Conservation (phyloP, 2,329 filamentous ascomycete species). For the Fusarium camptoceras region DNA sequence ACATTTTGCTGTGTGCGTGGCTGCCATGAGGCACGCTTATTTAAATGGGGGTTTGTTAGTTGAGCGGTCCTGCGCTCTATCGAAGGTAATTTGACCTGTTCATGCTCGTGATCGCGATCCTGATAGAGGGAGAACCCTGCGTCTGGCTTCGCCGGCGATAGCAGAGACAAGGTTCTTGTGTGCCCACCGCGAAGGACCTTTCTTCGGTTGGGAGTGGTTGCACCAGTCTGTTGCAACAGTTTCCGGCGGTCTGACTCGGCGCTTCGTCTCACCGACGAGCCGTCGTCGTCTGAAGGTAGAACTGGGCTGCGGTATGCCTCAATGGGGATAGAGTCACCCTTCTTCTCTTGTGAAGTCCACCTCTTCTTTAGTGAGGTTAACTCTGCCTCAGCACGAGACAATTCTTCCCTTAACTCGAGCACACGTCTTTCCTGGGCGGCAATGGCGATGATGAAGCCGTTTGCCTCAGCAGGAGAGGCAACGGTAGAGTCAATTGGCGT, state of each 20-base stretch:
- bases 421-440: slow-evolving; percentile 92
- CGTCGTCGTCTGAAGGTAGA: slow-evolving; percentile 46
- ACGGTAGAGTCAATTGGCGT: slow-evolving; percentile 61
- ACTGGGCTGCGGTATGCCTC: slow-evolving; percentile 64
- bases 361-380: slow-evolving; percentile 82
- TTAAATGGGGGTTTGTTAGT: slow-evolving; percentile 55
- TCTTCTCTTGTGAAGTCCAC: slow-evolving; percentile 85
- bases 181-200: slow-evolving; percentile 77
- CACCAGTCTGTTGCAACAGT: slow-evolving; percentile 65
- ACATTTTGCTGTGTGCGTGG: slow-evolving; percentile 61
- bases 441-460: slow-evolving; percentile 85
- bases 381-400: slow-evolving; percentile 83
- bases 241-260: slow-evolving; percentile 80
- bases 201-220: slow-evolving; percentile 60
- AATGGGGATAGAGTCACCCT: slow-evolving; percentile 67
- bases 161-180: slow-evolving; percentile 77
- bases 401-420: slow-evolving; percentile 89
- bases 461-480: slow-evolving; percentile 65
- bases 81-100: slow-evolving; percentile 44
- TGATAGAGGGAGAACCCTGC: slow-evolving; percentile 58
- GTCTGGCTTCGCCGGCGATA: slow-evolving; percentile 73
- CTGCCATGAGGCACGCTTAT: slow-evolving; percentile 71
- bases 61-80: slow-evolving; percentile 51
- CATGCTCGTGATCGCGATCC: slow-evolving; percentile 49
- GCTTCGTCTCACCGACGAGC: slow-evolving; percentile 55